Percentiles rank a stretch among this genome's conserved stretches.
Conservation (phyloP, 73 alveolate species). For the Paramecium caudatum region DNA sequence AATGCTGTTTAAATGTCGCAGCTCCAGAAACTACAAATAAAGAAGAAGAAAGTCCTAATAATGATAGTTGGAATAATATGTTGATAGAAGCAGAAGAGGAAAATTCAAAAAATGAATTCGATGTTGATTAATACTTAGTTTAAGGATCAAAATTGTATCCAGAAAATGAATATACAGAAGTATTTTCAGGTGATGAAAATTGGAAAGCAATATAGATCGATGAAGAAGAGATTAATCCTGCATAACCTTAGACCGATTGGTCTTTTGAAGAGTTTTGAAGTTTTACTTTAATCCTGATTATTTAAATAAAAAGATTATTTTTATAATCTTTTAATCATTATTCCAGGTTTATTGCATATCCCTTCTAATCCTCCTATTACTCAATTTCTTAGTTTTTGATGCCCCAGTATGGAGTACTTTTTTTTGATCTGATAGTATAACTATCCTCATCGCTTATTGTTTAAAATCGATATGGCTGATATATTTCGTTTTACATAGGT, state of each 20-base stretch:
- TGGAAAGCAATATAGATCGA: background rate
- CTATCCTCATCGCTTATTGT: background rate
- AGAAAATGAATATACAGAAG: constrained; percentile 18
- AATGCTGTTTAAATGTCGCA: background rate
- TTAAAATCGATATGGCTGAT: too few species aligned
- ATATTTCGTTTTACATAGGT: too few species aligned
- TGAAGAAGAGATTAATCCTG: constrained; percentile 24
- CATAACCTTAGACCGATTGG: constrained; percentile 27
- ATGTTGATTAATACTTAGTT: background rate
- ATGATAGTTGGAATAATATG: constrained; percentile 56
- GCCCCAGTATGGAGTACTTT: background rate
- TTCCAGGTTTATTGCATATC: background rate
- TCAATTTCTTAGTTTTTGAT: too few species aligned
- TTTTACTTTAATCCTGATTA: background rate
- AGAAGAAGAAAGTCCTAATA: background rate
- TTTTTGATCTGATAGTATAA: background rate
- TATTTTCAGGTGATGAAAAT: background rate
- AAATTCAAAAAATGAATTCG: background rate
- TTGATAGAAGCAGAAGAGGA: constrained; percentile 48
- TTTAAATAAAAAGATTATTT: background rate
- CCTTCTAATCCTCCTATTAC: background rate
- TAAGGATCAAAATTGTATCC: background rate
- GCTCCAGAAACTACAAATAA: background rate
- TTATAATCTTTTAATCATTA: background rate
- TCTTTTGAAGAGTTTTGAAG: background rate